Evolutionary conservation across 2,329 filamentous ascomycete species (phyloP), one percentile per base, ranked within the genome.

Genomic region (Raffaelea ambrosiae): DNA sequence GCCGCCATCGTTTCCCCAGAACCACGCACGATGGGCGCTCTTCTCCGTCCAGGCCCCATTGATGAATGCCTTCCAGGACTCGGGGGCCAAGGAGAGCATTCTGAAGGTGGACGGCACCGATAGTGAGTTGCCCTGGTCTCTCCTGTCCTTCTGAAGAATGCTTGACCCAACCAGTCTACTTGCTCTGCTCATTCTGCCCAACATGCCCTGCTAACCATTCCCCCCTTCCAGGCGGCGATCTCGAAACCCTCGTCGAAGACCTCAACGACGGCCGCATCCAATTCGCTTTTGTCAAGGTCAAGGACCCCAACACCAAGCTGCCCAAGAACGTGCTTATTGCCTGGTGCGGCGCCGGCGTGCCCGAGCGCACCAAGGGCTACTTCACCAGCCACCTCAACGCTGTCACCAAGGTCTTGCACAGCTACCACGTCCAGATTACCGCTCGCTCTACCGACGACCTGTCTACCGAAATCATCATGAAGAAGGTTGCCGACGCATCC

Each of bases 301-400:
- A 90, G 66, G 93, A 98, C 63, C 86, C 89, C 48, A 98, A 98
- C 66, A 88, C 86, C 3, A 72, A 71, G 20, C 79, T 98, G 16
- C 89, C 91, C 44, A 98, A 98, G 73, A 86, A 83, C 63, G 88
- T 95, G 51, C 76, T 98, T 56, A 88, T 98, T 63, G 90, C 86
- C 56, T 98, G 93, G 86, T 98, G 93, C 65, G 93, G 93, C 56
- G 91, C 94, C 62, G 93, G 93, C 58, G 93, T 98, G 16, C 93
- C 93, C n/a, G 93, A 98, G 69, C 78, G 91, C 59, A 97, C 91
- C 52, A 98, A 97, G 70, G 93, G 93, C 55, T 97, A 97, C 69
- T 98, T 98, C 64, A 95, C 88, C 56, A 96, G 89, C 69, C 91
- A 98, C 68, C 73, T 93, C 43, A 83, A 86, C 51, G 84, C 88